Evolutionary conservation across 768 basidiomycete genomes (phyloP).

Genomic region (Leccinum rimulosum): DNA sequence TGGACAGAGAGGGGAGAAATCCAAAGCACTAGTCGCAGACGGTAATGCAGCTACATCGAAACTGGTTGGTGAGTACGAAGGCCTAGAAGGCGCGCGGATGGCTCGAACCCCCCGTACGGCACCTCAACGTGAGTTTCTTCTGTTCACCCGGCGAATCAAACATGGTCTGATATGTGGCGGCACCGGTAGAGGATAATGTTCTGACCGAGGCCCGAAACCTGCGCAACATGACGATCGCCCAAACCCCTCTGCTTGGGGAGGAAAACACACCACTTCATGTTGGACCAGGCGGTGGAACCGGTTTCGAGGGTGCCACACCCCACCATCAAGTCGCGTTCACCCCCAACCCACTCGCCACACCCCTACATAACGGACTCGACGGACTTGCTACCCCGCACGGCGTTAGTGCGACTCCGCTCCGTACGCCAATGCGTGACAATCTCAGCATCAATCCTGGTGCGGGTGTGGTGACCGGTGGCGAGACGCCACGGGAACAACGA

Average conservation of each 20-base stretch:
- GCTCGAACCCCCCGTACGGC: slow-evolving; percentile 93
- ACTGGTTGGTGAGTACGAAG: slow-evolving; percentile 90
- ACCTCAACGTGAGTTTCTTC: slow-evolving; percentile 71
- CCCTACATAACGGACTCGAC: slow-evolving; percentile 48
- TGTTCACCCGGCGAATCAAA: neutral
- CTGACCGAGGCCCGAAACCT: slow-evolving; percentile 94
- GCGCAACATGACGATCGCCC: slow-evolving; percentile 87
- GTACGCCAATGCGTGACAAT: slow-evolving; percentile 93
- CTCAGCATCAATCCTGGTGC: slow-evolving; percentile 82
- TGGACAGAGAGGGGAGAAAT: slow-evolving; percentile 86
- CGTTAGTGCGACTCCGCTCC: slow-evolving; percentile 73
- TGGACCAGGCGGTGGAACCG: slow-evolving; percentile 74
- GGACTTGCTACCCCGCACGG: slow-evolving; percentile 56
- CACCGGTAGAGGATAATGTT: slow-evolving; percentile 81
- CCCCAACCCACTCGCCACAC: slow-evolving; percentile 94
- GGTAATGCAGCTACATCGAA: slow-evolving; percentile 84
- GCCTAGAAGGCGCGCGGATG: slow-evolving; percentile 83
- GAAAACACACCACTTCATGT: slow-evolving; percentile 94
- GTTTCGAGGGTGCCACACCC: slow-evolving; percentile 96
- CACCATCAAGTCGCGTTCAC: slow-evolving; percentile 87
- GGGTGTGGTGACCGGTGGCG: slow-evolving; percentile 50
- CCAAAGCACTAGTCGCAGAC: slow-evolving; percentile 78
- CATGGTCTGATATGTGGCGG: slow-evolving; percentile 10
- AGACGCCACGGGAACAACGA: slow-evolving; percentile 77
- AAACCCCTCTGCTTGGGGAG: slow-evolving; percentile 94